Evolutionary conservation across 345 rosid genomes (phyloP).

Genomic region (Bruguiera parviflora): DNA sequence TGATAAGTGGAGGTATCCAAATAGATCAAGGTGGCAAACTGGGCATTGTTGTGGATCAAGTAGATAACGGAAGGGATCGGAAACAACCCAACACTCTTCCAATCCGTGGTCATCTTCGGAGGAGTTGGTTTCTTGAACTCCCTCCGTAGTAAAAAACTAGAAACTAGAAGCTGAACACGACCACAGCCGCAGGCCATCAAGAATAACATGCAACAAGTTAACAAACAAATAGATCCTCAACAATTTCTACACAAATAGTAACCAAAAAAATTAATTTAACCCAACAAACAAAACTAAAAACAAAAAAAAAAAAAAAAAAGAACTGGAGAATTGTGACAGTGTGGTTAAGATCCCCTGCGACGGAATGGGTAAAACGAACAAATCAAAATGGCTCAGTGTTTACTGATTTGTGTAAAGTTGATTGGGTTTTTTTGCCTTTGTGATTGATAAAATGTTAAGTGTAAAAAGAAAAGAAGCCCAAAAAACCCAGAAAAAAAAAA

Average conservation of each 20-base stretch:
- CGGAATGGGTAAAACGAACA: neutral
- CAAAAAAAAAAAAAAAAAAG: too few species aligned
- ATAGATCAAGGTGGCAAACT: conserved; percentile 86
- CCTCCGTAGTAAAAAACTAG: conserved; percentile 78
- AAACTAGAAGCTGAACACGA: conserved; percentile 62
- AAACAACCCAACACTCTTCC: conserved; percentile 76
- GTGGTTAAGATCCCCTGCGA: conserved; percentile 85
- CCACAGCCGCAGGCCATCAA: neutral
- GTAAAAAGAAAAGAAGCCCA: neutral
- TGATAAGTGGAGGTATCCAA: conserved; percentile 93
- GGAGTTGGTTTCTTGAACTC: conserved; percentile 42
- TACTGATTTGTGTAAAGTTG: neutral
- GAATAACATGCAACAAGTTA: neutral
- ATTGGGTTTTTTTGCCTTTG: neutral
- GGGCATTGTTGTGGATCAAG: conserved; percentile 87
- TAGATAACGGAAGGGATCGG: conserved; percentile 88
- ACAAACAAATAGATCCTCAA: neutral
- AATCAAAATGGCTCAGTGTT: too few species aligned
- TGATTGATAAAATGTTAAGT: neutral
- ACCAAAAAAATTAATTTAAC: neutral
- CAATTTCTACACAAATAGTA: neutral
- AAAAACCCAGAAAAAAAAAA: neutral
- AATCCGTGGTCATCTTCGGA: conserved; percentile 74
- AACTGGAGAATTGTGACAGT: conserved; percentile 37
- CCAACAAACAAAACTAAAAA: too few species aligned